A percentile compares a stretch with the other conserved stretches of the same genome.
Conservation (phyloP, 192 early-diverging fungal genomes). For the Obelidium mucronatum region DNA sequence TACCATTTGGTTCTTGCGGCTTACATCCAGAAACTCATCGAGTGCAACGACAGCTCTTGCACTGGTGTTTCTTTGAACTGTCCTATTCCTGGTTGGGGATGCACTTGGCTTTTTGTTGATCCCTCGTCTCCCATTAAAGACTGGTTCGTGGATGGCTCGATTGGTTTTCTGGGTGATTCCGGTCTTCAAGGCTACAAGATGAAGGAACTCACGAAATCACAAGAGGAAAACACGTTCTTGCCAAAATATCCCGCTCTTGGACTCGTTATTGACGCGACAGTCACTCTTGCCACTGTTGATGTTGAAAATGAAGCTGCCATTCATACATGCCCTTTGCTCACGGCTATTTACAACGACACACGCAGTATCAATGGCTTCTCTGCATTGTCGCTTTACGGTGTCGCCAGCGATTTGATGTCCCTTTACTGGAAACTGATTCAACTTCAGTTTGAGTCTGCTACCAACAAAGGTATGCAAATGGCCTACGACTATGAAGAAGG, state of each 20-base stretch:
- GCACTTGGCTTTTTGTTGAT: neutral
- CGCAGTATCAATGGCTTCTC: neutral
- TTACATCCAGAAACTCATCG: neutral
- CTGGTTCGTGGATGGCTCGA: neutral
- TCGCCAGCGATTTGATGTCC: neutral
- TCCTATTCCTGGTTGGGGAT: slow-evolving; percentile 17
- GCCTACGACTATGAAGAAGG: neutral
- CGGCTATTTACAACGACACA: too few species aligned
- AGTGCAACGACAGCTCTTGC: neutral
- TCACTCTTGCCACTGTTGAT: neutral
- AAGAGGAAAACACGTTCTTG: neutral
- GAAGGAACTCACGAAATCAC: neutral
- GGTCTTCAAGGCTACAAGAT: neutral
- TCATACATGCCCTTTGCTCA: neutral
- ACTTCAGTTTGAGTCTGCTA: neutral
- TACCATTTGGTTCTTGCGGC: neutral
- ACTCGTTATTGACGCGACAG: slow-evolving; percentile 13
- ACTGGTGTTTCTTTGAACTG: neutral
- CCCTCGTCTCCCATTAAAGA: neutral
- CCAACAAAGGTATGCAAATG: neutral
- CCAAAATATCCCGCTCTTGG: neutral
- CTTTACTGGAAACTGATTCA: slow-evolving; percentile 9
- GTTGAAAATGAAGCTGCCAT: neutral
- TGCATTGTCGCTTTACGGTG: neutral
- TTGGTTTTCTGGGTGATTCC: neutral